Evolutionary conservation across 305 asterid species (phyloP).

Genomic region (Withania somnifera): DNA sequence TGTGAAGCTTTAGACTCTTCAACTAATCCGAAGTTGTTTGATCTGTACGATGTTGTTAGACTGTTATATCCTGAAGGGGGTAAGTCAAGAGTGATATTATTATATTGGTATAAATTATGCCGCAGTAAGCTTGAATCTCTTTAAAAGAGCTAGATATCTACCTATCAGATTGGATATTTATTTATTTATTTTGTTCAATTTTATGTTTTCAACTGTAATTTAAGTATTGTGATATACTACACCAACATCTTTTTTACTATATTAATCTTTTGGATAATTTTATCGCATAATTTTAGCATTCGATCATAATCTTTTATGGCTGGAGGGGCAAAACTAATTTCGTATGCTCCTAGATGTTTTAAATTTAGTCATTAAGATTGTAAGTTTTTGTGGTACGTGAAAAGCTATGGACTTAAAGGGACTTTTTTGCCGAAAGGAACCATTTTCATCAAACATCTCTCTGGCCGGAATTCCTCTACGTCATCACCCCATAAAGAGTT

Average conservation of each 20-base stretch:
- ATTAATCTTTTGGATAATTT: neutral
- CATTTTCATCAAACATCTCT: conserved; percentile 47
- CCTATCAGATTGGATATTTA: no score
- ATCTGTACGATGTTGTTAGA: no score
- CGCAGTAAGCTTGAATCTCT: no score
- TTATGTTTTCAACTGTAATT: no score
- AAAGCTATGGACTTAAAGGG: conserved; percentile 25
- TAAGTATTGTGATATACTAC: no score
- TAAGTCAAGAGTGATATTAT: no score
- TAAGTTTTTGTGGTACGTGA: conserved; percentile 10
- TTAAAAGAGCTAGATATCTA: no score
- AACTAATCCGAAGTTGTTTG: no score
- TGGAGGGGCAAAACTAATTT: neutral
- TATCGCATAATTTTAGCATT: neutral
- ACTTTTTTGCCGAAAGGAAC: conserved; percentile 19
- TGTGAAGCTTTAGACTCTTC: no score
- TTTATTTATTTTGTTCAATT: no score
- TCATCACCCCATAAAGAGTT: conserved; percentile 66
- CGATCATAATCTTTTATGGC: neutral
- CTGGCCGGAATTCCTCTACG: conserved; percentile 60
- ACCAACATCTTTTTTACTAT: neutral
- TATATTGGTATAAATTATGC: no score
- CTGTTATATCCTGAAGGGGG: no score
- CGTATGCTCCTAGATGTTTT: neutral
- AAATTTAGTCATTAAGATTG: neutral